Evolutionary conservation across 1,284 basidiomycete genomes (phyloP).

Genomic region (Tremellales sp.): DNA sequence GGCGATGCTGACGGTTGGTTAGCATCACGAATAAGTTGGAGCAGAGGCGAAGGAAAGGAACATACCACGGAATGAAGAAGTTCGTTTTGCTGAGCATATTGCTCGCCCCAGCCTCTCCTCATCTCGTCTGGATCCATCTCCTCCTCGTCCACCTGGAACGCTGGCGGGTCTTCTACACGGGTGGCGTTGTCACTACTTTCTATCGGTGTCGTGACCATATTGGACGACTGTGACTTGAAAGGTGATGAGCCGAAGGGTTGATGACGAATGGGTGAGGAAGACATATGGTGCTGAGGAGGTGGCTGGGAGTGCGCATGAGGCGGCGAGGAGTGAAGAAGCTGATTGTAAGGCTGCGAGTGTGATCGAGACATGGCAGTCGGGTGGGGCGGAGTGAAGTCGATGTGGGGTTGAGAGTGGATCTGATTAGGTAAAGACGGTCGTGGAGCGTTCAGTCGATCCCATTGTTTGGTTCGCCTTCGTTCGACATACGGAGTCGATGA

Average conservation of each 20-base stretch:
- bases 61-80: slow-evolving; percentile 28
- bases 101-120: slow-evolving; percentile 30
- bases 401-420: neutral
- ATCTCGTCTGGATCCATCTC: slow-evolving; percentile 26
- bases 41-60: too few relatives aligned
- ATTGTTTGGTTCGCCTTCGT: neutral
- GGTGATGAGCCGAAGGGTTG: slow-evolving; percentile 24
- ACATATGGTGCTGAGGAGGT: slow-evolving; percentile 15
- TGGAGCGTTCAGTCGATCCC: slow-evolving; percentile 19
- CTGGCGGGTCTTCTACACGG: too few relatives aligned
- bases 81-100: slow-evolving; percentile 29
- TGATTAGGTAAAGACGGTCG: neutral
- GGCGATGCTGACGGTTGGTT: neutral
- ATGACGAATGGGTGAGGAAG: slow-evolving; percentile 32
- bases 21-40: too few relatives aligned
- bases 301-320: slow-evolving; percentile 10
- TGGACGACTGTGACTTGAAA: slow-evolving; percentile 9
- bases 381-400: neutral
- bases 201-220: neutral
- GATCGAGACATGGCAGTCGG: neutral
- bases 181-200: neutral
- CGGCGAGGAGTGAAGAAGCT: slow-evolving; percentile 1
- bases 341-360: neutral
- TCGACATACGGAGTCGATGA: neutral
- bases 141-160: slow-evolving; percentile 5